Evolutionary conservation across 805 yeast genomes (phyloP).

Genomic region (Candida vartiovaarae): DNA sequence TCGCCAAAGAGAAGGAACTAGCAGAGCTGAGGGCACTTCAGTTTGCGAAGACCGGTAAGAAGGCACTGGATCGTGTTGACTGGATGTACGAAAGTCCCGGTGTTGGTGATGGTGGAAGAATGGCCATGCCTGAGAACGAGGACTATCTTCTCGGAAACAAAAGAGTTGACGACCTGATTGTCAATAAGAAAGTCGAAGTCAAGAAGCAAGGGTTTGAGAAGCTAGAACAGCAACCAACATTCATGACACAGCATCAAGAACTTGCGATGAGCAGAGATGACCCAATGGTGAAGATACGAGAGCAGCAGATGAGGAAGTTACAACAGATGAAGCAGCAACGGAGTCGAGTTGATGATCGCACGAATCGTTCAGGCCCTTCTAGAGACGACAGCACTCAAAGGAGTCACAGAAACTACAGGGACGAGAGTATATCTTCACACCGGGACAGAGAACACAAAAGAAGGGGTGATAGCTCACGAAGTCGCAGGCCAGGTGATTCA

Average conservation of each 20-base stretch:
- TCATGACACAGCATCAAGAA: constrained; percentile 33
- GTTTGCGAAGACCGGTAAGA: constrained; percentile 32
- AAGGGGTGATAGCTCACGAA: no score
- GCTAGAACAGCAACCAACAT: constrained; percentile 11
- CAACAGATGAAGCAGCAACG: constrained; percentile 18
- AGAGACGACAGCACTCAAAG: background rate
- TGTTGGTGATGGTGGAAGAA: constrained; percentile 22
- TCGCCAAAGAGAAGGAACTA: constrained; percentile 53
- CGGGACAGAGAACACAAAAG: no score
- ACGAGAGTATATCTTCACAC: no score
- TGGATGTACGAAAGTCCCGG: constrained; percentile 80
- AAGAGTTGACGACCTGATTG: constrained; percentile 34
- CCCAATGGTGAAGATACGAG: constrained; percentile 15
- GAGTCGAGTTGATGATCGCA: background rate
- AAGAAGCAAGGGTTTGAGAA: constrained; percentile 22
- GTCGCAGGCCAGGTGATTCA: no score
- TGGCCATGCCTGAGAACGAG: constrained; percentile 28
- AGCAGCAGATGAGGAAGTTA: constrained; percentile 17
- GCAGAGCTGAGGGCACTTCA: constrained; percentile 46
- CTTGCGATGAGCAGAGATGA: constrained; percentile 29
- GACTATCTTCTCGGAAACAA: constrained; percentile 48
- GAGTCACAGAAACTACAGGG: no score
- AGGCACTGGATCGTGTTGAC: constrained; percentile 43
- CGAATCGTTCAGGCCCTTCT: background rate
- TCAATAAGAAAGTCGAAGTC: constrained; percentile 14